These are phyloP conservation scores for Didymella sp. DNA, from an alignment of 2,329 filamentous ascomycete genomes.

Conservation along the genomic window DNA sequence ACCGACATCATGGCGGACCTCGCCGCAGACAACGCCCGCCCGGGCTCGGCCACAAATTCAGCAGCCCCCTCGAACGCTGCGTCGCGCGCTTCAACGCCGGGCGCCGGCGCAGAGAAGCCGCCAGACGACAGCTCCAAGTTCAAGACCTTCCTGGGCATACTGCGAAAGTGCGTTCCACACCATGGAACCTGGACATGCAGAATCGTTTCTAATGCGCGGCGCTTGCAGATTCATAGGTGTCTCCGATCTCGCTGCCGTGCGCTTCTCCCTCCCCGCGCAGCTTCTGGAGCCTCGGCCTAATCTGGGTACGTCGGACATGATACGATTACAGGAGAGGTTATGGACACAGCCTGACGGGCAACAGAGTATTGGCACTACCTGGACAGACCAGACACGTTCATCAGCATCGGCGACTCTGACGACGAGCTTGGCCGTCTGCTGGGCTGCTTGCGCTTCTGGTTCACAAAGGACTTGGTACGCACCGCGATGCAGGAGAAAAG, in stretches of 20 bases:
- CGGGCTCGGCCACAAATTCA: constrained; percentile 34
- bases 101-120: constrained; percentile 58
- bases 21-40: constrained; percentile 36
- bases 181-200: constrained; percentile 37
- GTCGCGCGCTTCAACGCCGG: constrained; percentile 47
- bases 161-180: constrained; percentile 72
- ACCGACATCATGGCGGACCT: constrained; percentile 41
- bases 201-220: constrained; percentile 18
- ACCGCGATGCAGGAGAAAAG: background rate
- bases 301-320: constrained; percentile 62
- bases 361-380: constrained; percentile 98
- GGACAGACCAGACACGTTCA: constrained; percentile 91
- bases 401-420: constrained; percentile 83
- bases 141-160: constrained; percentile 83
- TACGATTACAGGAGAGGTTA: background rate
- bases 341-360: constrained; percentile 32
- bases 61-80: constrained; percentile 44
- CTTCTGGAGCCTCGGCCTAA: constrained; percentile 96
- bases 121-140: constrained; percentile 86
- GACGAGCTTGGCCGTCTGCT: constrained; percentile 93
- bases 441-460: constrained; percentile 94
- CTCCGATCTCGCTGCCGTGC: constrained; percentile 90
- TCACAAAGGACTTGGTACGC: constrained; percentile 87
- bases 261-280: constrained; percentile 94
- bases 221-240: constrained; percentile 86